These are phyloP conservation scores for Trametes polyzona DNA, from an alignment of 1,284 basidiomycete genomes.

Conservation along the genomic window DNA sequence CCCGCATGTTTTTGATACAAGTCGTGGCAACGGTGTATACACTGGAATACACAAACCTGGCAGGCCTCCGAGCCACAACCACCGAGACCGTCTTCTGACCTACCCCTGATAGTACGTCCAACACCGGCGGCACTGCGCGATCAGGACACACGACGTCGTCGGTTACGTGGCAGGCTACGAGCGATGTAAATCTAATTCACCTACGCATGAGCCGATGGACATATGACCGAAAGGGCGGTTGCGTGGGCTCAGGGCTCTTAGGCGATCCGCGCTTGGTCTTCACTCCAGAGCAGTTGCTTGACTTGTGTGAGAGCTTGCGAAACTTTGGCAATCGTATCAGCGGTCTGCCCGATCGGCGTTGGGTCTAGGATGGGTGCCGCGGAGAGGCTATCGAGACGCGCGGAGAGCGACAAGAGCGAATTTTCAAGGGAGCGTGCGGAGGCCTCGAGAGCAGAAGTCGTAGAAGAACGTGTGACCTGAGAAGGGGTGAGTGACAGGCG, in stretches of 20 bases:
- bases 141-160: conserved; percentile 16
- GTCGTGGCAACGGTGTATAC: conserved; percentile 9
- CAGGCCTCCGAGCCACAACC: conserved; percentile 12
- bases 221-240: conserved; percentile 15
- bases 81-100: conserved; percentile 15
- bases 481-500: neutral
- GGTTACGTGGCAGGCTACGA: conserved; percentile 6
- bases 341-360: conserved; percentile 55
- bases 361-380: conserved; percentile 49
- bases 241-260: conserved; percentile 23
- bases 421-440: conserved; percentile 54
- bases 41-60: conserved; percentile 9
- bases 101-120: conserved; percentile 2
- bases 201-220: conserved; percentile 4
- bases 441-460: conserved; percentile 39
- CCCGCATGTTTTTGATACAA: conserved; percentile 23
- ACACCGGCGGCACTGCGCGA: conserved; percentile 21
- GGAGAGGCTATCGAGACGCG: conserved; percentile 51
- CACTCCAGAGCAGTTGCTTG: conserved; percentile 52
- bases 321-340: conserved; percentile 73
- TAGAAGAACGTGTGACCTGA: conserved; percentile 24
- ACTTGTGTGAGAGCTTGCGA: conserved; percentile 64
- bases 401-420: conserved; percentile 57
- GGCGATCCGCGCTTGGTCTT: conserved; percentile 24
- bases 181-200: conserved; percentile 11